These are phyloP conservation scores for Prunus yedoensis DNA, from an alignment of 331 rosid species.

Conservation along the genomic window DNA sequence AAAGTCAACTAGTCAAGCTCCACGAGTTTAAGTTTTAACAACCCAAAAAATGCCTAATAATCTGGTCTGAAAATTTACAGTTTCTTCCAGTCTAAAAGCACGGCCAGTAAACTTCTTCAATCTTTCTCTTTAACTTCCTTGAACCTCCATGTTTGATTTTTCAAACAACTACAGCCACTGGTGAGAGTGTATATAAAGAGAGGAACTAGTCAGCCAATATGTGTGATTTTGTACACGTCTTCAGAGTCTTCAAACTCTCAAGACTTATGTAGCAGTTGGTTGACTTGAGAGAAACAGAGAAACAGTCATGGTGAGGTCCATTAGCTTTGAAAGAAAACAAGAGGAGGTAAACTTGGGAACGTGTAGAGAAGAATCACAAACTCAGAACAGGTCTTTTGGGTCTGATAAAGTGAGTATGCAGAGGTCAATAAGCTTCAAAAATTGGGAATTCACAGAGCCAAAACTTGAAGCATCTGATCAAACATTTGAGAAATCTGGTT, in stretches of 20 bases:
- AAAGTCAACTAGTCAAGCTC: not conserved
- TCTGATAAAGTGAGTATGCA: not conserved
- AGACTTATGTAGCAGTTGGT: not conserved
- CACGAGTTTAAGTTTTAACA: no score
- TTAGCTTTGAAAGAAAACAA: not conserved
- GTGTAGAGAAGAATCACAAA: constrained; percentile 17
- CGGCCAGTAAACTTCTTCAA: not conserved
- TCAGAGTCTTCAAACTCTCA: not conserved
- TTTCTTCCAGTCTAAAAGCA: not conserved
- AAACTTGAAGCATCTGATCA: not conserved
- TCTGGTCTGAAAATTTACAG: no score
- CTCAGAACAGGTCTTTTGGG: not conserved
- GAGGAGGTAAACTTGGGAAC: no score
- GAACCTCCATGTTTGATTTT: constrained; percentile 31
- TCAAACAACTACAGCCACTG: constrained; percentile 12
- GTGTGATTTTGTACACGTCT: not conserved
- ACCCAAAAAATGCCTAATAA: no score
- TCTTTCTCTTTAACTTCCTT: constrained; percentile 20
- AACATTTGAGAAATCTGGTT: not conserved
- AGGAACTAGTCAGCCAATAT: no score
- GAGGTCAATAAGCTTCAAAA: constrained; percentile 12
- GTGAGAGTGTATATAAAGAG: not conserved
- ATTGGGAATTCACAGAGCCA: constrained; percentile 9
- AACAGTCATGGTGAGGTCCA: constrained; percentile 2
- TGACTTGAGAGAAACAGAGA: not conserved